Conservation (phyloP, 1,284 basidiomycete species). For the Cutaneotrichosporon mucoides region DNA sequence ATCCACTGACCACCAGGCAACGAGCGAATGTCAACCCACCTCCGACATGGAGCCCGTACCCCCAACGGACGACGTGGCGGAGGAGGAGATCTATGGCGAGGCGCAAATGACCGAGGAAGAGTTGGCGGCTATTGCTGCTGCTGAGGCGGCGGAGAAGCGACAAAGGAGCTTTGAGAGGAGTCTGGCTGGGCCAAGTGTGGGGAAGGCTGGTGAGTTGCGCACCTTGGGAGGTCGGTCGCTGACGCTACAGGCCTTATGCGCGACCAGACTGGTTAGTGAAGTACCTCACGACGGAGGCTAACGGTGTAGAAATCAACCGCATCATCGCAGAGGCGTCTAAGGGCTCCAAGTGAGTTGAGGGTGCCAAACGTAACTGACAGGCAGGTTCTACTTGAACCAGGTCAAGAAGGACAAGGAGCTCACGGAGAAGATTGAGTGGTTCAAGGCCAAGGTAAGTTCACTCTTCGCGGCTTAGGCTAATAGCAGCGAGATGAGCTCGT, state of each 20-base stretch:
- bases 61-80: constrained; percentile 1
- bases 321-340: constrained; percentile 50
- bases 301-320: constrained; percentile 40
- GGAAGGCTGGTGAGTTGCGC: constrained; percentile 41
- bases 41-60: background rate
- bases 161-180: constrained; percentile 43
- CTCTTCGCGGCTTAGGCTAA: background rate
- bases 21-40: background rate
- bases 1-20: background rate
- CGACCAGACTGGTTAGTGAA: constrained; percentile 42
- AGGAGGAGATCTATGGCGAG: background rate
- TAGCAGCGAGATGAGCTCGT: constrained; percentile 43
- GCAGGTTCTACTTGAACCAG: constrained; percentile 46
- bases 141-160: constrained; percentile 25
- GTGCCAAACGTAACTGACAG: background rate
- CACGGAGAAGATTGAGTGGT: constrained; percentile 45
- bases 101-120: constrained; percentile 1
- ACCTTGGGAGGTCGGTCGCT: background rate
- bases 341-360: constrained; percentile 40
- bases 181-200: constrained; percentile 48
- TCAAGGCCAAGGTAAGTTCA: constrained; percentile 36
- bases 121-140: constrained; percentile 1
- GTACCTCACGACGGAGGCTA: background rate
- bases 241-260: constrained; percentile 33
- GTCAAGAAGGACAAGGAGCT: constrained; percentile 45